Evolutionary conservation across 371 early-diverging fungal species (phyloP).

Genomic region (Apophysomyces ossiformis): DNA sequence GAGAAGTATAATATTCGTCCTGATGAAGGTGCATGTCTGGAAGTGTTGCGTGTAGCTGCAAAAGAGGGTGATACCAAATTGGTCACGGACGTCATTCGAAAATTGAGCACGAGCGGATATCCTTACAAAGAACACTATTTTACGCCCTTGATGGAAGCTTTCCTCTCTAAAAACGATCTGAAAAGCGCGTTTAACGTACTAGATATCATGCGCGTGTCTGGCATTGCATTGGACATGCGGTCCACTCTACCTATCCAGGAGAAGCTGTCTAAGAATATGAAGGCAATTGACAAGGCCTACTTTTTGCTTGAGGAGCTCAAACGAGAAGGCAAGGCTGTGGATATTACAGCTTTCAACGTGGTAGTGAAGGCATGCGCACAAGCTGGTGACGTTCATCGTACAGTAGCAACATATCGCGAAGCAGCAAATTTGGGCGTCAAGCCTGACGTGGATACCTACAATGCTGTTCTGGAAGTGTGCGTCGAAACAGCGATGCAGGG

Average conservation of each 20-base stretch:
- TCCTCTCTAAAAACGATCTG: conserved; percentile 56
- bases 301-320: conserved; percentile 55
- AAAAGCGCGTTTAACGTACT: conserved; percentile 70
- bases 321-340: conserved; percentile 51
- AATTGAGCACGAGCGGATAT: conserved; percentile 56
- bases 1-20: conserved; percentile 39
- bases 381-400: conserved; percentile 54
- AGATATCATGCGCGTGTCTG: conserved; percentile 66
- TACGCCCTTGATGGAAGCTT: conserved; percentile 73
- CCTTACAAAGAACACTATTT: conserved; percentile 70
- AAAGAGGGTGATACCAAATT: conserved; percentile 58
- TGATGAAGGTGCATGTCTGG: conserved; percentile 70
- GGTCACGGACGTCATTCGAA: conserved; percentile 63
- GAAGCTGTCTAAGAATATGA: conserved; percentile 28
- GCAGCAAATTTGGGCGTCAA: conserved; percentile 52
- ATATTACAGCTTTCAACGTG: conserved; percentile 68
- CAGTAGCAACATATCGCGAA: conserved; percentile 56
- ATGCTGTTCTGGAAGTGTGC: conserved; percentile 65
- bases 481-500: conserved; percentile 51
- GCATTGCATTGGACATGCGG: conserved; percentile 48
- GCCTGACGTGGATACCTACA: conserved; percentile 68
- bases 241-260: conserved; percentile 42
- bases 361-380: conserved; percentile 63
- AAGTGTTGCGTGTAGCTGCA: conserved; percentile 65
- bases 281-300: conserved; percentile 55